phyloP scores from a whole-genome alignment of 192 early-diverging fungal genomes.

The Linnemannia elongata region DNA sequence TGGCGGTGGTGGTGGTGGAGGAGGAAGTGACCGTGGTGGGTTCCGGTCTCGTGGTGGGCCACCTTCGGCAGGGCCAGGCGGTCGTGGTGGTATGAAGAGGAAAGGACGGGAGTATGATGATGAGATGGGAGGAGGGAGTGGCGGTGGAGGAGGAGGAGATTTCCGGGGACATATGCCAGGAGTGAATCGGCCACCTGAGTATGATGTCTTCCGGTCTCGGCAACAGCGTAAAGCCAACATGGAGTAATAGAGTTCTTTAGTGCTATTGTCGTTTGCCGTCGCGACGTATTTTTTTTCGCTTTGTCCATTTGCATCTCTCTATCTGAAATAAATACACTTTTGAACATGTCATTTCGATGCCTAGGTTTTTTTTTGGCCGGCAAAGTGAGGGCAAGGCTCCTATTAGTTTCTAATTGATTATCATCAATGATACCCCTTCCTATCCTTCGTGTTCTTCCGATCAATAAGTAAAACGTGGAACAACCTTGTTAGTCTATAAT shows the following conservation, averaged over 20 bases:
- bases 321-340: too few relatives aligned
- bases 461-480: background rate
- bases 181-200: constrained; percentile 69
- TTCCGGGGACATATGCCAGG: constrained; percentile 53
- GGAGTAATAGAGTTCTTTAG: constrained; percentile 6
- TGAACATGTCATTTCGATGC: too few relatives aligned
- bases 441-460: too few relatives aligned
- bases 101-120: constrained; percentile 62
- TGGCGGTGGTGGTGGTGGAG: constrained; percentile 28
- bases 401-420: too few relatives aligned
- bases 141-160: constrained; percentile 36
- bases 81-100: constrained; percentile 54
- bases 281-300: too few relatives aligned
- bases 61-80: constrained; percentile 2
- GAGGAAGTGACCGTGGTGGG: constrained; percentile 39
- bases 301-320: too few relatives aligned
- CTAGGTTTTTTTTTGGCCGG: too few relatives aligned
- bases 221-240: constrained; percentile 60
- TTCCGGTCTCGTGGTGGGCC: constrained; percentile 50
- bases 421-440: too few relatives aligned
- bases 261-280: too few relatives aligned
- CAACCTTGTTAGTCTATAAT: background rate
- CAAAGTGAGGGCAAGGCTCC: too few relatives aligned
- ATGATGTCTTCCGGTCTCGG: constrained; percentile 65
- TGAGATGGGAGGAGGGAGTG: constrained; percentile 42